phyloP scores from a whole-genome alignment of 108 stramenopile species.

The Pseudonitzschia pungens region DNA sequence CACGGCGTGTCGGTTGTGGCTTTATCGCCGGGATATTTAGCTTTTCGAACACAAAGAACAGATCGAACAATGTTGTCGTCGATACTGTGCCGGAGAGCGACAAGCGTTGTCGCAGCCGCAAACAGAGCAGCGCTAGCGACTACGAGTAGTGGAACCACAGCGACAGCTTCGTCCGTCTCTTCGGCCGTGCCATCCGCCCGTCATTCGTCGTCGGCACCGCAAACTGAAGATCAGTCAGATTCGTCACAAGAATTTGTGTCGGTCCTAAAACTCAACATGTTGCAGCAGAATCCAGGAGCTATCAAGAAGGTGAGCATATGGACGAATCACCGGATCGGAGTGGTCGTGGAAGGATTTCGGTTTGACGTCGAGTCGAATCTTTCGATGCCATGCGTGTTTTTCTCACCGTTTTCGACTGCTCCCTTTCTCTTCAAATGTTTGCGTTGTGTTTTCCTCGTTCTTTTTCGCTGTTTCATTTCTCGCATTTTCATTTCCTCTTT shows the following conservation, averaged over 20 bases:
- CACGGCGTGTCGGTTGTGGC: too few species aligned
- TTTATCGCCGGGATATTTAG: too few species aligned
- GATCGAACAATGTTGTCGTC: background rate
- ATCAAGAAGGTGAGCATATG: constrained; percentile 47
- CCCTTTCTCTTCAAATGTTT: background rate
- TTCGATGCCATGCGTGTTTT: too few species aligned
- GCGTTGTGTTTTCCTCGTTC: background rate
- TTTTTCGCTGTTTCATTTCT: background rate
- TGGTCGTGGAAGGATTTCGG: too few species aligned
- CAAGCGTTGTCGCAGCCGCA: background rate
- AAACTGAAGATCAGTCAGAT: constrained; percentile 10
- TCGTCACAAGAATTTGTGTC: constrained; percentile 40
- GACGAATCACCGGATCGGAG: too few species aligned
- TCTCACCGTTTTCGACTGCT: too few species aligned
- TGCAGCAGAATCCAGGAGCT: constrained; percentile 86
- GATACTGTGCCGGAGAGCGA: background rate
- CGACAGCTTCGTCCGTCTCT: background rate
- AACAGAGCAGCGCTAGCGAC: background rate
- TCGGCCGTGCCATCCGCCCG: background rate
- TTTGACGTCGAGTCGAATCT: too few species aligned
- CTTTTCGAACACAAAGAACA: too few species aligned
- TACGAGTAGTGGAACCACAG: background rate
- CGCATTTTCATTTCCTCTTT: too few species aligned
- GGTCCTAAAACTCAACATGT: constrained; percentile 71
- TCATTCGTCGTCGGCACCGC: constrained; percentile 4